Evolutionary conservation across 176 grass and related monocot genomes (phyloP), one percentile per base, ranked within the genome.

Genomic region (Cenchrus fungigraminus): DNA sequence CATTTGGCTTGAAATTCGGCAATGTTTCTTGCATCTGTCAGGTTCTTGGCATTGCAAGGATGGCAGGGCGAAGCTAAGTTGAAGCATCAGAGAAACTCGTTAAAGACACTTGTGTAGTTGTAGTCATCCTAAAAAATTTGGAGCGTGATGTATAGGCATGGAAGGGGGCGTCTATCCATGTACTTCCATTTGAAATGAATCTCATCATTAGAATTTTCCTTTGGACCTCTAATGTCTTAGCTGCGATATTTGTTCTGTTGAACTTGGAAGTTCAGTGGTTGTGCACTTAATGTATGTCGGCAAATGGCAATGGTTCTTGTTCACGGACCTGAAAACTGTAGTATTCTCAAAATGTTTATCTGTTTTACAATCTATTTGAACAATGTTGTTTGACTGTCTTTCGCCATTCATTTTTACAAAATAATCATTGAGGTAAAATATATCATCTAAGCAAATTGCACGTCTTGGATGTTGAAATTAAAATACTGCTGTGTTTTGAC

Each of bases 1-100:
- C 22, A 65, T 44, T 19, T 76, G 50, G 25, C 71, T 54, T 75
- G 51, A 75, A 56, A 29, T 19, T 56, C 4, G 29, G 9, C 28
- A 75, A 75, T 29, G 28, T 55, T 75, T 55, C 50, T 56, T 75
- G 51, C 51, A 76, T 76, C 50, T 55, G 22, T 53, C 49, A 53
- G 71, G 25, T 16, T 9, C 13, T 32, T 74, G 22, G 25, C 47
- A 34, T 34, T 34, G 2, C 59, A 69, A 69, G 40, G 67, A 72
- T 72, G 69, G 11, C 5, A 72, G 20, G 11, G 8, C 59, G 51
- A 40, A 29, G 49, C n/a, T 72, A 50, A 72, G 20, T 7, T 71
- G 19, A 71, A 25, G 20, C 9, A 17, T 12, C 17, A 22, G 68
- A 10, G 42, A 6, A 71, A 71, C 43, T 70, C 42, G 1, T 9